Evolutionary conservation across 2,329 filamentous ascomycete genomes (phyloP), one percentile per base, ranked within the genome.

Genomic region (Xylaria sp.): DNA sequence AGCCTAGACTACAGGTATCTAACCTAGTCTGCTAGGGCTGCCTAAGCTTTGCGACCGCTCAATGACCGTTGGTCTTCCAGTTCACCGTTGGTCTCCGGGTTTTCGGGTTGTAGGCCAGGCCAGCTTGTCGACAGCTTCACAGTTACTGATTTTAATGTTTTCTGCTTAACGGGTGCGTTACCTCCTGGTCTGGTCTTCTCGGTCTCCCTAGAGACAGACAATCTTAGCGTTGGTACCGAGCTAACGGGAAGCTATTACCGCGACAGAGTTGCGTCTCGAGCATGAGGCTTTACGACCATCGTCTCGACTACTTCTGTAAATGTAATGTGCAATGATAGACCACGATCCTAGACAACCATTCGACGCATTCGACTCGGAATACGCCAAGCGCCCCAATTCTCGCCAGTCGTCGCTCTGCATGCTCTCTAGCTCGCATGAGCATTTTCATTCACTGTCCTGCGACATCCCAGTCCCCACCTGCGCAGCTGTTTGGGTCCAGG

Each of bases 241-340:
- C 60, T 63, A 48, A 58, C 54, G 29, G 43, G 19, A 53, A 53
- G 41, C 57, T 51, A 8, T 5, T 38, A 15, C 23, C 48, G 31
- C 40, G 17, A 17, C 49, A 43, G 53, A 60, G 60, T 51, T 44
- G 40, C 55, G 57, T 63, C 46, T 65, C 54, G 54, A 57, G 54
- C 49, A 46, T 58, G 38, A 57, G 40, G 54, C 44, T 48, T 63
- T 47, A 21, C 37, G 46, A 54, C 40, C 46, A 48, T 54, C 17
- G 19, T 29, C 44, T 55, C 56, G 17, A 54, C 61, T 23, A 44
- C 55, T n/a, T n/a, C n/a, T 60, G 60, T 65, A 66, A 58, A 60
- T 54, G 54, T 64, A 59, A 66, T 64, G 59, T 61, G 59, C 55
- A 62, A 66, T 60, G 51, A 66, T 62, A 67, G 54, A 66, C 54